Percentiles rank a stretch among this genome's conserved stretches.
phyloP scores from a whole-genome alignment of 78 protist genomes.

The Pigoraptor vietnamica region DNA sequence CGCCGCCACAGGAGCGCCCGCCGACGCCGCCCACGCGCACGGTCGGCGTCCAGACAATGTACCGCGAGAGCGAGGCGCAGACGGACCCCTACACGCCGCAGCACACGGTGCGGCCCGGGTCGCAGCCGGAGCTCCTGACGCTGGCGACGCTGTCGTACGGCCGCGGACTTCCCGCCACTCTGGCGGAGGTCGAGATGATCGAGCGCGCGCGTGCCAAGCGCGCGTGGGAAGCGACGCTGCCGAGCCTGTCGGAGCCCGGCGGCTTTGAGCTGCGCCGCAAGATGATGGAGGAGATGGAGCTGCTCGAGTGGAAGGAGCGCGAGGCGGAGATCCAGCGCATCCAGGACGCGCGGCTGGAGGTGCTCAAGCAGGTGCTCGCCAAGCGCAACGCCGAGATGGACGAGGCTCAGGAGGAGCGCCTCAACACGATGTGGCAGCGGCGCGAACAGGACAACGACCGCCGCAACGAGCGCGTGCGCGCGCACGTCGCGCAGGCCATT shows the following conservation, averaged over 20 bases:
- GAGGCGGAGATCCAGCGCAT: slow-evolving; percentile 53
- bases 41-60: no score
- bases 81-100: no score
- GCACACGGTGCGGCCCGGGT: slow-evolving; percentile 22
- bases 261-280: slow-evolving; percentile 19
- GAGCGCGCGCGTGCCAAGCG: slow-evolving; percentile 54
- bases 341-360: slow-evolving; percentile 3
- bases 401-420: slow-evolving; percentile 12
- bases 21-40: no score
- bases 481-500: slow-evolving; percentile 22
- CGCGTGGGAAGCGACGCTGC: slow-evolving; percentile 56
- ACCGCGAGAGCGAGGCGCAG: no score
- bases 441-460: not conserved
- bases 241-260: slow-evolving; percentile 38
- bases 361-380: not conserved
- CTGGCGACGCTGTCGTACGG: slow-evolving; percentile 42
- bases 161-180: slow-evolving; percentile 58
- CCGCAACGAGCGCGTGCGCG: no score
- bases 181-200: slow-evolving; percentile 61
- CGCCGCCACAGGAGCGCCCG: no score
- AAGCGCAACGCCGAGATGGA: slow-evolving; percentile 6
- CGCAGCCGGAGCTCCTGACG: slow-evolving; percentile 69
- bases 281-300: slow-evolving; percentile 57
- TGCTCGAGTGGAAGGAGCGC: slow-evolving; percentile 61
- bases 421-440: not conserved